A percentile compares a stretch with the other conserved stretches of the same genome.
phyloP scores from a whole-genome alignment of 2,329 filamentous ascomycete species.

The Botrytis byssoidea region DNA sequence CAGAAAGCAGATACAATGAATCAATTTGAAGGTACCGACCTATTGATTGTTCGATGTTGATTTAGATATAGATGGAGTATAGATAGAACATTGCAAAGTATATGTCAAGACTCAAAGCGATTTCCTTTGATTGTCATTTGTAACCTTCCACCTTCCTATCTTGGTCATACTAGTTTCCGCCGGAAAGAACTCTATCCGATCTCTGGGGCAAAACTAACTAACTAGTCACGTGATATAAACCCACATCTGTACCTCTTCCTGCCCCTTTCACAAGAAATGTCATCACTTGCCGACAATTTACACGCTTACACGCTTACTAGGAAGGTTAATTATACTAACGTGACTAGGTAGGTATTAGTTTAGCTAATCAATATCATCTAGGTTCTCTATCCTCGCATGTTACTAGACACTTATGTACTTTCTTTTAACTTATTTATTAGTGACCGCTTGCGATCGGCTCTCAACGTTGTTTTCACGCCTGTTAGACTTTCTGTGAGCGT shows the following conservation, averaged over 20 bases:
- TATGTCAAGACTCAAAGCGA: not conserved
- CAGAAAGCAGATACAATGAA: not conserved
- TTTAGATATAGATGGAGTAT: not conserved
- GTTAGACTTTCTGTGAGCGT: not conserved
- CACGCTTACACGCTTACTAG: not conserved
- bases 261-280: too few relatives aligned
- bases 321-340: too few relatives aligned
- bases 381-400: too few relatives aligned
- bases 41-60: not conserved
- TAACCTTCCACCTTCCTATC: not conserved
- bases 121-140: not conserved
- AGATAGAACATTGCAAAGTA: not conserved
- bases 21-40: not conserved
- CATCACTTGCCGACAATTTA: not conserved
- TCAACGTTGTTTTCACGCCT: not conserved
- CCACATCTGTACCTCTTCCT: not conserved
- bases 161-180: too few relatives aligned
- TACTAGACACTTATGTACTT: not conserved
- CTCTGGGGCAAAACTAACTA: not conserved
- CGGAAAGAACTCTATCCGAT: slow-evolving; percentile 5
- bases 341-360: not conserved
- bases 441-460: not conserved
- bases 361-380: not conserved
- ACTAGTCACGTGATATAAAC: not conserved
- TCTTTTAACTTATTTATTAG: not conserved